Conservation (phyloP, 345 rosid genomes). For the Lepidium didymum region DNA sequence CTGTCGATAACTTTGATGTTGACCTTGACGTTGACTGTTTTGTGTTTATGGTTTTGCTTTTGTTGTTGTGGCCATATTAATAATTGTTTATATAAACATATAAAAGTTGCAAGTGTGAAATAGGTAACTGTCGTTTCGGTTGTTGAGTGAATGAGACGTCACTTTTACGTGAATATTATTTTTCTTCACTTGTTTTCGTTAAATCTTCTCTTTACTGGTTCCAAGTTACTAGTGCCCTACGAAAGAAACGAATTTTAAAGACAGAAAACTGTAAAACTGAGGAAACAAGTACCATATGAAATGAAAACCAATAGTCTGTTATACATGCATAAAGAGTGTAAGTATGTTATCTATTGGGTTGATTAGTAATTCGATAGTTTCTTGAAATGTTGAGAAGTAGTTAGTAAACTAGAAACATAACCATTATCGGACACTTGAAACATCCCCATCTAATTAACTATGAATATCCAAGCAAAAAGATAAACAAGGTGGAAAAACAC, state of each 20-base stretch:
- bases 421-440: too few species aligned
- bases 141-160: constrained; percentile 27
- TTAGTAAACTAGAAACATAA: too few species aligned
- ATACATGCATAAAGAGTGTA: neutral
- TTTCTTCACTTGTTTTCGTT: neutral
- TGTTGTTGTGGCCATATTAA: neutral
- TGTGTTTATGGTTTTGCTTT: constrained; percentile 6
- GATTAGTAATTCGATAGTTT: too few species aligned
- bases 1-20: constrained; percentile 52
- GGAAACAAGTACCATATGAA: neutral
- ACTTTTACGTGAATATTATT: neutral
- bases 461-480: too few species aligned
- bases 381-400: too few species aligned
- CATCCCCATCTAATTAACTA: too few species aligned
- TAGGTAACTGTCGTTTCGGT: constrained; percentile 21
- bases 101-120: neutral
- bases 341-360: neutral
- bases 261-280: neutral
- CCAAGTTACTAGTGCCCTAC: neutral
- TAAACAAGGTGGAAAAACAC: too few species aligned
- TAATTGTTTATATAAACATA: neutral
- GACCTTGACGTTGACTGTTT: constrained; percentile 25
- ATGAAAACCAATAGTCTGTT: neutral
- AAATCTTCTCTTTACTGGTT: neutral
- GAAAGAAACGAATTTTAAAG: neutral